Evolutionary conservation across 2,329 filamentous ascomycete species (phyloP).

Genomic region (Aspergillus persii): DNA sequence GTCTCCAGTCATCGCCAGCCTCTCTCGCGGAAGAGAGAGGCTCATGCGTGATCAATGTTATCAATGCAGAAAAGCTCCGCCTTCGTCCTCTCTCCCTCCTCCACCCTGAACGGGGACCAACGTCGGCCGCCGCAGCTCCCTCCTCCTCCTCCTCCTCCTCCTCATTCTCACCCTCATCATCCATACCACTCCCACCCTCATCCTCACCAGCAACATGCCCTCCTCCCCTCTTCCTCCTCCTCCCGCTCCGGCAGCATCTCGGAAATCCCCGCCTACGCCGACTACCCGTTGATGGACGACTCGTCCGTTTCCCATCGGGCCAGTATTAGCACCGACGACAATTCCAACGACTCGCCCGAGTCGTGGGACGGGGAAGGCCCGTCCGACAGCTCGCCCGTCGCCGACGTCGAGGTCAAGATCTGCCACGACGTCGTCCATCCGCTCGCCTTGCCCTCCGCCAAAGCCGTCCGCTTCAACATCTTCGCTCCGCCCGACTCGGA

Average conservation of each 20-base stretch:
- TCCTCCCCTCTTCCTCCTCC: constrained; percentile 20
- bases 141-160: no score
- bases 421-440: constrained; percentile 14
- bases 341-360: constrained; percentile 30
- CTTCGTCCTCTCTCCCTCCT: constrained; percentile 23
- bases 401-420: constrained; percentile 21
- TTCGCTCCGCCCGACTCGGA: constrained; percentile 20
- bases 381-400: constrained; percentile 20
- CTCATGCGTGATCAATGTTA: constrained; percentile 33
- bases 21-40: constrained; percentile 3
- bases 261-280: constrained; percentile 24
- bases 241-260: constrained; percentile 21
- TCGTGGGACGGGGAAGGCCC: constrained; percentile 27
- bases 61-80: constrained; percentile 38
- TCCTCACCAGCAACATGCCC: constrained; percentile 12
- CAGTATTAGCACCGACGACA: constrained; percentile 35
- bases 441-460: constrained; percentile 19
- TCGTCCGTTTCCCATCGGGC: constrained; percentile 29
- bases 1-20: not conserved
- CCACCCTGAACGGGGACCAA: constrained; percentile 18
- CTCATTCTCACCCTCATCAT: constrained; percentile 8
- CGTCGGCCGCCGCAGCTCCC: not conserved
- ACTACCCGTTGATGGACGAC: constrained; percentile 28
- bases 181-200: constrained; percentile 18
- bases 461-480: constrained; percentile 24